phyloP scores from a whole-genome alignment of 2,329 filamentous ascomycete genomes.

The Penicillium brevicompactum region DNA sequence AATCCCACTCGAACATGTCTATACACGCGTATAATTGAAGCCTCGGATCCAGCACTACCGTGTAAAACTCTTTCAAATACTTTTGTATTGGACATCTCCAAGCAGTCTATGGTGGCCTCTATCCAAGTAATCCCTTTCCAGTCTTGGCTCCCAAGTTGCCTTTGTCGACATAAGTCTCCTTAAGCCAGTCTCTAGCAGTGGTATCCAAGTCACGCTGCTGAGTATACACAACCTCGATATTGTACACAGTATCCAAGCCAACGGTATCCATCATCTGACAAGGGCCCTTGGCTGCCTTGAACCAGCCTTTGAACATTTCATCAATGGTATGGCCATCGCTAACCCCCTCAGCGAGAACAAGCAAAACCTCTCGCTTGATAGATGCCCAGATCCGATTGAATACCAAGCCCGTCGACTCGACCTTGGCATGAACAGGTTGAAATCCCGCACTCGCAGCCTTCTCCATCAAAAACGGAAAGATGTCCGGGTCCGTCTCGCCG shows the following conservation, averaged over 20 bases:
- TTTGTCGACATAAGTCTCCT: conserved; percentile 20
- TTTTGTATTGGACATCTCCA: not conserved
- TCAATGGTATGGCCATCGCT: conserved; percentile 21
- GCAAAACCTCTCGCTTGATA: conserved; percentile 21
- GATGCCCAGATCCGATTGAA: conserved; percentile 25
- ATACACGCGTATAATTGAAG: not conserved
- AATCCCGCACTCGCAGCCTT: conserved; percentile 19
- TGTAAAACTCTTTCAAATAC: not conserved
- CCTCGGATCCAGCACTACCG: not conserved
- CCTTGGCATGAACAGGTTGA: conserved; percentile 16
- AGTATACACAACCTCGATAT: conserved; percentile 21
- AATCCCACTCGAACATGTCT: not conserved
- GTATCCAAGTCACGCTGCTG: conserved; percentile 10
- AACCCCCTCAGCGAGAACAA: conserved; percentile 20
- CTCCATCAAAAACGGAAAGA: conserved; percentile 22
- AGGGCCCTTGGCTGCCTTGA: conserved; percentile 20
- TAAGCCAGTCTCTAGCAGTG: conserved; percentile 20
- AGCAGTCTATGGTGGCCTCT: not conserved
- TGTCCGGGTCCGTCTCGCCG: conserved; percentile 17
- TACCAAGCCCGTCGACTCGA: conserved; percentile 18
- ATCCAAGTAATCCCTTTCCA: conserved; percentile 19
- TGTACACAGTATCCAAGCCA: conserved; percentile 26
- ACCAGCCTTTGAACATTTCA: conserved; percentile 25
- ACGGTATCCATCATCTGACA: conserved; percentile 27
- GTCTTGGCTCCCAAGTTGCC: conserved; percentile 21